Evolutionary conservation across 2,329 filamentous ascomycete genomes (phyloP).

Genomic region (Neoscytalidium dimidiatum): DNA sequence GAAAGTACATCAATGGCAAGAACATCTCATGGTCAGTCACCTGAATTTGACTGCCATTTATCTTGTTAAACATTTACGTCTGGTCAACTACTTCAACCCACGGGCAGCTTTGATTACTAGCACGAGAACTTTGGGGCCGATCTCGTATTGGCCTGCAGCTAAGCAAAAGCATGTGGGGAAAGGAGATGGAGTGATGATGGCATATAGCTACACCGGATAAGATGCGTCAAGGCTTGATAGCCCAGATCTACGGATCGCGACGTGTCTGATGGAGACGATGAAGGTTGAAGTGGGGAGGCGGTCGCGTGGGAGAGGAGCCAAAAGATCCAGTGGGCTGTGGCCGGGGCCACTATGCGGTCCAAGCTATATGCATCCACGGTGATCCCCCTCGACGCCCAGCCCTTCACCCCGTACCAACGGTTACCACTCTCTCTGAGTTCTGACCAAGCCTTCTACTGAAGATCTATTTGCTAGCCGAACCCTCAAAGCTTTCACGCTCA

Average conservation of each 20-base stretch:
- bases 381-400: slow-evolving; percentile 15
- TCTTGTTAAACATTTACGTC: too few relatives aligned
- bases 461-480: slow-evolving; percentile 6
- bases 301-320: background rate
- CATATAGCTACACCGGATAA: too few relatives aligned
- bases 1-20: too few relatives aligned
- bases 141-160: too few relatives aligned
- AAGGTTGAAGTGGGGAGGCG: slow-evolving; percentile 1
- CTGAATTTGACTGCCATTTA: too few relatives aligned
- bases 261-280: background rate
- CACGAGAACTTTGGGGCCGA: too few relatives aligned
- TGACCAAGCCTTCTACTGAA: slow-evolving; percentile 2
- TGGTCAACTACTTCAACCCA: too few relatives aligned
- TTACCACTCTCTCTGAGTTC: background rate
- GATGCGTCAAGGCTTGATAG: too few relatives aligned
- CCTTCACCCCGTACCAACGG: background rate
- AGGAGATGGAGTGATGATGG: too few relatives aligned
- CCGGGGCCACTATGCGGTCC: background rate
- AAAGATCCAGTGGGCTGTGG: background rate
- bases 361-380: background rate
- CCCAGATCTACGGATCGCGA: background rate
- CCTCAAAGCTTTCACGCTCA: background rate
- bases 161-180: too few relatives aligned
- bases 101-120: too few relatives aligned
- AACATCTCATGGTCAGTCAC: too few relatives aligned